Evolutionary conservation across 2,329 filamentous ascomycete species (phyloP).

Genomic region (Scopulariopsis brevicaulis): DNA sequence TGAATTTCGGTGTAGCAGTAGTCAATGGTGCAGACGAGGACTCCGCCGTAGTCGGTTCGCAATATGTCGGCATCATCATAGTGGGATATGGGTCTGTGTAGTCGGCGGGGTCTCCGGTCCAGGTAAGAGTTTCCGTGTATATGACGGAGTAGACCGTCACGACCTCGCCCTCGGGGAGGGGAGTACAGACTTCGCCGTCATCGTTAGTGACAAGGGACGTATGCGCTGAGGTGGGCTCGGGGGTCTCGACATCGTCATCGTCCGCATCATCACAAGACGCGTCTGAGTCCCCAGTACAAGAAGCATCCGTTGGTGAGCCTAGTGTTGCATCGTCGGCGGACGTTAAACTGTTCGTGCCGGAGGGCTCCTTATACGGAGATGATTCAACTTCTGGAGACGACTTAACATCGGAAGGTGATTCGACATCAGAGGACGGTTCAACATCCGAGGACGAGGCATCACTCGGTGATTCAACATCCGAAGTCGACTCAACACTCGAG

Average conservation of each 20-base stretch:
- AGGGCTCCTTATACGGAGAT: no score
- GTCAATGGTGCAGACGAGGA: not conserved
- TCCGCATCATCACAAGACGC: not conserved
- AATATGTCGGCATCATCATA: conserved; percentile 26
- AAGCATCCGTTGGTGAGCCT: not conserved
- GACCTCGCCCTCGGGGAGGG: conserved; percentile 15
- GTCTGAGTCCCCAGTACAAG: not conserved
- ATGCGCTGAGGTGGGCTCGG: not conserved
- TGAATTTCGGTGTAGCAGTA: not conserved
- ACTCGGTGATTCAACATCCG: no score
- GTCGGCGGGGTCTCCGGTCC: conserved; percentile 28
- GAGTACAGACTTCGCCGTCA: conserved; percentile 17
- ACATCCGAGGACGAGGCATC: no score
- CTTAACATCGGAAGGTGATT: no score
- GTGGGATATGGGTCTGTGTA: conserved; percentile 34
- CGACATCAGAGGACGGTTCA: no score
- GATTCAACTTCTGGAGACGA: no score
- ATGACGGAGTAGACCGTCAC: conserved; percentile 30
- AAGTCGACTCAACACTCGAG: no score
- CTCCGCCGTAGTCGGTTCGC: conserved; percentile 13
- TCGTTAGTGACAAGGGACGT: not conserved
- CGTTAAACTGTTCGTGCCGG: not conserved
- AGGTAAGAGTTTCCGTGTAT: conserved; percentile 37
- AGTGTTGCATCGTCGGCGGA: not conserved
- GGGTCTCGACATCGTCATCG: not conserved